phyloP scores from a whole-genome alignment of 495 filamentous ascomycete species.

The Cercophora sp. region DNA sequence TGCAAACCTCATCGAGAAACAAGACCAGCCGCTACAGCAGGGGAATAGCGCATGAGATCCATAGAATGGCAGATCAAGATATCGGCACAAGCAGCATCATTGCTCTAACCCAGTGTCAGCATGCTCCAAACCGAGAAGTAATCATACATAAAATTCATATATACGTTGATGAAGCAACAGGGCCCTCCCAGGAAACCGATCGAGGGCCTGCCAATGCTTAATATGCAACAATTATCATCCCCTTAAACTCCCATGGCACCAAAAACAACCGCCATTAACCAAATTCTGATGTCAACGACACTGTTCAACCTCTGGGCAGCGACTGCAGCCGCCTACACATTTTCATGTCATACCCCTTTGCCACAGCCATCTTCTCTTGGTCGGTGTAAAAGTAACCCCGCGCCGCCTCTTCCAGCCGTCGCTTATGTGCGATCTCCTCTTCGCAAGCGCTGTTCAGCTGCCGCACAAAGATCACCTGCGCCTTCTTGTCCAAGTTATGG shows the following conservation, averaged over 20 bases:
- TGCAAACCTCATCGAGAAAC: no score
- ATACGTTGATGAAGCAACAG: no score
- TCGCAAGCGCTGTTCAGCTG: slow-evolving; percentile 67
- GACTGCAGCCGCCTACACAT: slow-evolving; percentile 36
- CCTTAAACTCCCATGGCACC: neutral
- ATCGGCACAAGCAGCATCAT: no score
- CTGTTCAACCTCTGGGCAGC: slow-evolving; percentile 3
- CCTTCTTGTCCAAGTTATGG: slow-evolving; percentile 66
- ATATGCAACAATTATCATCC: neutral
- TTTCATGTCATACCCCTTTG: slow-evolving; percentile 35
- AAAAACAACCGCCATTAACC: neutral
- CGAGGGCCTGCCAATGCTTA: neutral
- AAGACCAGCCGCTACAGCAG: no score
- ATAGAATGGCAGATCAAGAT: no score
- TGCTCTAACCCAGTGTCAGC: no score
- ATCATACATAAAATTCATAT: no score
- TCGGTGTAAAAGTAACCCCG: slow-evolving; percentile 87
- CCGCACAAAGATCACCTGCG: slow-evolving; percentile 67
- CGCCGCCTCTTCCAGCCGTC: slow-evolving; percentile 69
- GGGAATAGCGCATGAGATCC: no score
- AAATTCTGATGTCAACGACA: neutral
- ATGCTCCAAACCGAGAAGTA: no score
- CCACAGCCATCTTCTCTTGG: slow-evolving; percentile 62
- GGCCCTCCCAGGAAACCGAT: neutral
- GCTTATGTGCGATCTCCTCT: slow-evolving; percentile 57